Percentiles rank a stretch among this genome's conserved stretches.
These are phyloP conservation scores for Aureobasidium mangrovei DNA, from an alignment of 2,329 filamentous ascomycete species.

Conservation along the genomic window DNA sequence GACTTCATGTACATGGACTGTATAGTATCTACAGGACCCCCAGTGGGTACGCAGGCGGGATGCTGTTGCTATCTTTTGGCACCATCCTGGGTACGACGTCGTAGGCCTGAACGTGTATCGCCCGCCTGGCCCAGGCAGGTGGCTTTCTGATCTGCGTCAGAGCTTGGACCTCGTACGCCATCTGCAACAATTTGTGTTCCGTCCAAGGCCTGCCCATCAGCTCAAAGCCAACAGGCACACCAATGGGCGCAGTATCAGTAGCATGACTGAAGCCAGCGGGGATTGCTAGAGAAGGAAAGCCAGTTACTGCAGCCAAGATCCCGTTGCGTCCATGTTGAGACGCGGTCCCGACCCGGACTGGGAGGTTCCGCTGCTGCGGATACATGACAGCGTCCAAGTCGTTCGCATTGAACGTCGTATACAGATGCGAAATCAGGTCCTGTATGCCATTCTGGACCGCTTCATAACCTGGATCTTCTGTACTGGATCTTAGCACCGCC, in stretches of 20 bases:
- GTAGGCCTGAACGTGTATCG: slow-evolving; percentile 34
- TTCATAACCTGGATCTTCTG: slow-evolving; percentile 42
- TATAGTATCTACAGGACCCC: slow-evolving; percentile 23
- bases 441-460: slow-evolving; percentile 41
- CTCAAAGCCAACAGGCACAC: slow-evolving; percentile 58
- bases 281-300: slow-evolving; percentile 45
- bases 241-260: slow-evolving; percentile 42
- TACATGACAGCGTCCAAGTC: slow-evolving; percentile 52
- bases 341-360: slow-evolving; percentile 48
- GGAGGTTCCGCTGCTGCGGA: slow-evolving; percentile 56
- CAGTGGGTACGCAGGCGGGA: slow-evolving; percentile 38
- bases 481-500: slow-evolving; percentile 44
- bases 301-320: slow-evolving; percentile 46
- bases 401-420: slow-evolving; percentile 42
- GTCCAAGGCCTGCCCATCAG: slow-evolving; percentile 50
- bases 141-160: slow-evolving; percentile 38
- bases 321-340: slow-evolving; percentile 54
- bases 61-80: slow-evolving; percentile 36
- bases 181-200: slow-evolving; percentile 45
- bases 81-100: slow-evolving; percentile 35
- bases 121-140: slow-evolving; percentile 38
- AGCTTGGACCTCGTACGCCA: slow-evolving; percentile 45
- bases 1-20: neutral
- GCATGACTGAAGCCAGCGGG: slow-evolving; percentile 46
- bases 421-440: slow-evolving; percentile 43